Evolutionary conservation across 2,329 filamentous ascomycete genomes (phyloP), one percentile per base, ranked within the genome.

Genomic region (Penicillium griseofulvum): DNA sequence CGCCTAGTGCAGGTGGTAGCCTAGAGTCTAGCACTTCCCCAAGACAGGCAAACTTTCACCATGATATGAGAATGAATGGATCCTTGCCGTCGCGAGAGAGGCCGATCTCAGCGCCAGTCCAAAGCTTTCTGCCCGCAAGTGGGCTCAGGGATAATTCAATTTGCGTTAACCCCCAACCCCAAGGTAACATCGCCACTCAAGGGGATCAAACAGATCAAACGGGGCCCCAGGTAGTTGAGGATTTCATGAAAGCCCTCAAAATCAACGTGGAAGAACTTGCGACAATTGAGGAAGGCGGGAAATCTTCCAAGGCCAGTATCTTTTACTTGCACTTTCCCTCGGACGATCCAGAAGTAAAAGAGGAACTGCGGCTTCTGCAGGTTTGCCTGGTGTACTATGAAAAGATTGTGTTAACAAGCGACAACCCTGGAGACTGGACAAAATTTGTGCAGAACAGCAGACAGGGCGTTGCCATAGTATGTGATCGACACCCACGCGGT

Each of bases 271-370:
- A 69, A 6, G 56, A 65, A 4, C 54, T 76, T 17, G 63, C 65
- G 28, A 52, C 56, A 14, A 57, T 69, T 1, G 61, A 64, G 34
- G 55, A 43, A 8, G 29, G 44, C 1, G 57, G 54, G 5, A 63
- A 64, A n/a, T 39, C 46, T 3, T 56, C 57, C 12, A 28, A 39
- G 1, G 64, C 66, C 4, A 61, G 65, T 9, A 62, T 63, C 8
- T 74, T 76, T 37, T 76, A 71, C 55, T 53, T 76, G 26, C 62
- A 68, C 54, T 74, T 69, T 42, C 73, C 72, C 7, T 33, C 46
- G 1, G 59, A 58, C 6, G 60, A 66, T 29, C 49, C 42, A 24
- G 45, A 56, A 11, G 49, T 51, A 9, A 42, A 61, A 11, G 46
- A 37, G 1, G 71, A 75, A 37, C 66, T 61, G 44, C 28, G 67